These are phyloP conservation scores for Leishmania braziliensis DNA, from an alignment of 208 protist species.

Conservation along the genomic window DNA sequence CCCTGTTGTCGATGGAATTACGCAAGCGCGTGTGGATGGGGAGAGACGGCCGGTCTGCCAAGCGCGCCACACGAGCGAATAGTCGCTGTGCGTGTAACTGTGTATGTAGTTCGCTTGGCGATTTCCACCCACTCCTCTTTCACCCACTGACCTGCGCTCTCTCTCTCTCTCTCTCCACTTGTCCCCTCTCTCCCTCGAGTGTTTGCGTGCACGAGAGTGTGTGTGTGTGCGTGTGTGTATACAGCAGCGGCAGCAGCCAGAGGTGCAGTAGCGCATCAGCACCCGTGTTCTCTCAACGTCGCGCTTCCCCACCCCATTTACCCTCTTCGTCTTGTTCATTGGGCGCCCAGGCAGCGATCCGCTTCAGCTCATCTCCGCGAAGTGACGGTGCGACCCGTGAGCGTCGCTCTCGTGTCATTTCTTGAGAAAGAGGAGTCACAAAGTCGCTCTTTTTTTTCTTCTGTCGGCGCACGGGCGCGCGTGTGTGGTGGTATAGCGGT, in stretches of 20 bases:
- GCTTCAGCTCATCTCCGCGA: background rate
- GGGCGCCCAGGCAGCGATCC: background rate
- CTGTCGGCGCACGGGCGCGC: background rate
- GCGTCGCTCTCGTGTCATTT: background rate
- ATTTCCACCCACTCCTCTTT: background rate
- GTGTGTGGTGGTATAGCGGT: background rate
- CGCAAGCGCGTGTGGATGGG: background rate
- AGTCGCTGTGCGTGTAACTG: background rate
- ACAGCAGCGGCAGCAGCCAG: background rate
- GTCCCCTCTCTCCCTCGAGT: background rate
- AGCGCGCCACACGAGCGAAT: background rate
- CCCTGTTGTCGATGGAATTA: background rate
- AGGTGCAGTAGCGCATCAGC: background rate
- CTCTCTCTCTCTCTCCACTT: background rate
- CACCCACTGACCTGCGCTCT: background rate
- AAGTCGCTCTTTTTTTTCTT: constrained; percentile 10
- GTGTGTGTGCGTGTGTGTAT: background rate
- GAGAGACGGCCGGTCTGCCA: background rate
- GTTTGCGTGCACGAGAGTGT: background rate
- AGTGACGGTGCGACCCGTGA: background rate
- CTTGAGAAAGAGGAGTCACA: background rate
- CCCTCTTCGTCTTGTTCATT: background rate
- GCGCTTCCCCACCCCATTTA: background rate
- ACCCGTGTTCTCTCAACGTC: background rate
- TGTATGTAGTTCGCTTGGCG: background rate